Evolutionary conservation across 768 basidiomycete species (phyloP), one percentile per base, ranked within the genome.

Genomic region (Basidioascus undulatus): DNA sequence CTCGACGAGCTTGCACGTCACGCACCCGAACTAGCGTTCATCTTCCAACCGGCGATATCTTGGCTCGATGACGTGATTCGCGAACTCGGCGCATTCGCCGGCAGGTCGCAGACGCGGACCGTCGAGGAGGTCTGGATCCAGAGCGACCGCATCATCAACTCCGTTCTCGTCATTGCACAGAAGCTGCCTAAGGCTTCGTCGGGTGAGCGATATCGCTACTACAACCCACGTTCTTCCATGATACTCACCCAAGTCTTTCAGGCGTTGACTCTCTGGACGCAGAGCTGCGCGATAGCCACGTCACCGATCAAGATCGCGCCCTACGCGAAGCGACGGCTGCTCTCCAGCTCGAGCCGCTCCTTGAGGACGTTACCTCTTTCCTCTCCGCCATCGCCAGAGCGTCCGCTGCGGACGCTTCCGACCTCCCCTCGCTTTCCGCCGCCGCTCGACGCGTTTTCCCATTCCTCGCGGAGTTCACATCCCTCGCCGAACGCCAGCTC

Each of bases 391-490:
- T 68, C 11, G 53, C 33, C 49, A 44, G 23, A 53, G 53, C 36
- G 4, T 45, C 44, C 1, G 37, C 33, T 1, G 32, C 27, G 8
- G 47, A 40, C 13, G 36, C 44, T n/a, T n/a, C n/a, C n/a, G n/a
- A n/a, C n/a, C n/a, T n/a, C n/a, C n/a, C 2, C 36, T 45, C 11
- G 41, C 50, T 72, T 33, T 59, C n/a, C 41, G 49, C 2, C 57
- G 51, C n/a, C n/a, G n/a, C n/a, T n/a, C n/a, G n/a, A n/a, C n/a
- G n/a, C 61, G 68, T 47, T n/a, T 47, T 75, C 8, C 83, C 87
- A 1, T 92, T 92, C 69, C 55, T 89, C 19, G 59, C 69, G 3
- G 57, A 59, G 19, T 86, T 82, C 55, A 48, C 68, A 8, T 50
- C 60, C 16, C 62, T 83, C 12, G 67, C 66, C 19, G 58, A 65